A percentile compares a stretch with the other conserved stretches of the same genome.
Conservation (phyloP, 257 asterid species). For the Anisodus acutangulus region DNA sequence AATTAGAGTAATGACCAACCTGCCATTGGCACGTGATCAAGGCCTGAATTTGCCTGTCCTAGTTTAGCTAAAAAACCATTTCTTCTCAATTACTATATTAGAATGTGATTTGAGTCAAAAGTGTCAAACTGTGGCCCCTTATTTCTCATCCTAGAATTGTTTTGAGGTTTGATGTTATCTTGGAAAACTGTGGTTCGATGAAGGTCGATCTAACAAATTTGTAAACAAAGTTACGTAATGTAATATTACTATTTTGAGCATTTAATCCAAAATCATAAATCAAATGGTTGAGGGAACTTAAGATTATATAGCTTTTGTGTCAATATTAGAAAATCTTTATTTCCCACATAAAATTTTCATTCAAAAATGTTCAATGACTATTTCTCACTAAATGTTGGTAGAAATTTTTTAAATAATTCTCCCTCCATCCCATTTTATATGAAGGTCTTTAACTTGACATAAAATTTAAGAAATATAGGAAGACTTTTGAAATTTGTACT, state of each 20-base stretch:
- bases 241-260: neutral
- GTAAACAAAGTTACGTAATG: neutral
- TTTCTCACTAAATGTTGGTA: too few relatives aligned
- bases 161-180: neutral
- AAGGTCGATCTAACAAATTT: neutral
- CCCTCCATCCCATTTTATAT: too few relatives aligned
- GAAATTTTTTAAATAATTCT: too few relatives aligned
- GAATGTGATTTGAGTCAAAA: constrained; percentile 23
- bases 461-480: too few relatives aligned
- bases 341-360: too few relatives aligned
- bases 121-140: constrained; percentile 9
- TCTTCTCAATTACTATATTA: neutral
- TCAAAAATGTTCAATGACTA: too few relatives aligned
- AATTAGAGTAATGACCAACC: constrained; percentile 27
- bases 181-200: neutral
- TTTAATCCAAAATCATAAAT: neutral
- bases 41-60: constrained; percentile 37
- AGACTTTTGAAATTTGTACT: too few relatives aligned
- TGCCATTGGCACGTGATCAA: constrained; percentile 69
- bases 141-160: constrained; percentile 8
- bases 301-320: neutral
- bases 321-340: too few relatives aligned
- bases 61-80: neutral
- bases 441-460: too few relatives aligned
- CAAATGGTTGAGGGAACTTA: neutral